phyloP scores from a whole-genome alignment of 139 green algal species.

The Chlamydomonas asymmetrica region DNA sequence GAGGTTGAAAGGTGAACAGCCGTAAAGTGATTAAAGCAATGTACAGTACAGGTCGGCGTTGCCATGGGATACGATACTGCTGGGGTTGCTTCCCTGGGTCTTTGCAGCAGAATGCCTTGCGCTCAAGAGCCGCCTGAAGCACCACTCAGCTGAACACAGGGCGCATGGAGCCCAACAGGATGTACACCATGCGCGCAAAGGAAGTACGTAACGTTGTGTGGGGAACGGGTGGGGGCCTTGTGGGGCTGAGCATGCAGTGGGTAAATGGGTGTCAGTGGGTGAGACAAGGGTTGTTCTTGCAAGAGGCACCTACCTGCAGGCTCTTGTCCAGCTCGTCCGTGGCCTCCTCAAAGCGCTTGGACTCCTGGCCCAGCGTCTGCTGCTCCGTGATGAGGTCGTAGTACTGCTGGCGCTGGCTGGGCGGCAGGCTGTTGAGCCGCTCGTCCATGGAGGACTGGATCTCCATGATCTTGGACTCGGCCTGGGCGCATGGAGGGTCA shows the following conservation, averaged over 20 bases:
- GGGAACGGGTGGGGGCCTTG: background rate
- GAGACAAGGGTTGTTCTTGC: background rate
- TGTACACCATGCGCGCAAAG: too few species aligned
- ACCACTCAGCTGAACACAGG: too few species aligned
- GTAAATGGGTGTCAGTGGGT: background rate
- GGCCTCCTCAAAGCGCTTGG: constrained; percentile 48
- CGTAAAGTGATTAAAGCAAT: too few species aligned
- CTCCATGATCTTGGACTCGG: constrained; percentile 31
- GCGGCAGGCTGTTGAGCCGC: constrained; percentile 53
- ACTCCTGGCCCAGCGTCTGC: constrained; percentile 41
- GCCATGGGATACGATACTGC: too few species aligned
- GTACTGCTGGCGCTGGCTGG: constrained; percentile 57
- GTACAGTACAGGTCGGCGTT: too few species aligned
- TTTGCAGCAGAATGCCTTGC: too few species aligned
- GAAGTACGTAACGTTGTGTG: background rate
- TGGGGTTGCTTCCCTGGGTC: too few species aligned
- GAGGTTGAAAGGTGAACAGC: too few species aligned
- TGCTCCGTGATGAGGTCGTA: constrained; percentile 38
- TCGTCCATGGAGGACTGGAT: constrained; percentile 50
- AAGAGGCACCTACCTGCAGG: too few species aligned
- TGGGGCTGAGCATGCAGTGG: background rate
- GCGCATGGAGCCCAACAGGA: too few species aligned
- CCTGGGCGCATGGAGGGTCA: too few species aligned
- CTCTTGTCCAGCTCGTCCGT: constrained; percentile 53
- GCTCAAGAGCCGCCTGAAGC: too few species aligned